Evolutionary conservation across 371 early-diverging fungal species (phyloP).

Genomic region (Mucor plumbeus): DNA sequence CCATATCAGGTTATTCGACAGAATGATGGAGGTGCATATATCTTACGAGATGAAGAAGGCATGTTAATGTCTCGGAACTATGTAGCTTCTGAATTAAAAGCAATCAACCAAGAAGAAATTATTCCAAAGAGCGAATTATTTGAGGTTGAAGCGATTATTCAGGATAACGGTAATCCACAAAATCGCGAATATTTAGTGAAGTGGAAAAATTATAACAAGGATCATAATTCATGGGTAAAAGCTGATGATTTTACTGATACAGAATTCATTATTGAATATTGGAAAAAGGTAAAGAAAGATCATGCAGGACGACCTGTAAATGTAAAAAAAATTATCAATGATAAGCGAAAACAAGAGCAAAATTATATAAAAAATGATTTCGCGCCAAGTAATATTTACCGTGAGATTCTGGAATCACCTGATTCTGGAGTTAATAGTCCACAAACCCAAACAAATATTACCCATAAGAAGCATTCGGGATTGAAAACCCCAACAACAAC

Average conservation of each 20-base stretch:
- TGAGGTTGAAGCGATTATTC: constrained; percentile 13
- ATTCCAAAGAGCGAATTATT: constrained; percentile 10
- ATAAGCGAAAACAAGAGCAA: too few relatives aligned
- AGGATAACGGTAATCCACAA: constrained; percentile 4
- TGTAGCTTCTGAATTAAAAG: constrained; percentile 16
- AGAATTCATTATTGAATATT: constrained; percentile 4
- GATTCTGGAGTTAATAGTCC: too few relatives aligned
- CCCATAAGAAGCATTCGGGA: too few relatives aligned
- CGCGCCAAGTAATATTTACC: too few relatives aligned
- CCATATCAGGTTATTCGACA: constrained; percentile 22
- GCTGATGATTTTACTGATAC: constrained; percentile 16
- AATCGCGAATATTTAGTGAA: constrained; percentile 12
- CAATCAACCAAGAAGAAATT: constrained; percentile 22
- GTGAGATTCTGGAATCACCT: too few relatives aligned
- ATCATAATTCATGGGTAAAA: constrained; percentile 14
- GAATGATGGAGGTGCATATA: constrained; percentile 20
- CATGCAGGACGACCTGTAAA: too few relatives aligned
- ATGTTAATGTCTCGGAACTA: constrained; percentile 14
- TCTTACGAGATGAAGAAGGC: constrained; percentile 20
- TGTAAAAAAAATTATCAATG: too few relatives aligned
- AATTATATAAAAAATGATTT: too few relatives aligned
- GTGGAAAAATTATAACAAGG: constrained; percentile 19
- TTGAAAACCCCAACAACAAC: too few relatives aligned
- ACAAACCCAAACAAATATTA: too few relatives aligned
- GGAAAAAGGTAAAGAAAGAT: neutral